Evolutionary conservation across 2,329 filamentous ascomycete genomes (phyloP).

Genomic region (Mycosphaerelloides madeirae): DNA sequence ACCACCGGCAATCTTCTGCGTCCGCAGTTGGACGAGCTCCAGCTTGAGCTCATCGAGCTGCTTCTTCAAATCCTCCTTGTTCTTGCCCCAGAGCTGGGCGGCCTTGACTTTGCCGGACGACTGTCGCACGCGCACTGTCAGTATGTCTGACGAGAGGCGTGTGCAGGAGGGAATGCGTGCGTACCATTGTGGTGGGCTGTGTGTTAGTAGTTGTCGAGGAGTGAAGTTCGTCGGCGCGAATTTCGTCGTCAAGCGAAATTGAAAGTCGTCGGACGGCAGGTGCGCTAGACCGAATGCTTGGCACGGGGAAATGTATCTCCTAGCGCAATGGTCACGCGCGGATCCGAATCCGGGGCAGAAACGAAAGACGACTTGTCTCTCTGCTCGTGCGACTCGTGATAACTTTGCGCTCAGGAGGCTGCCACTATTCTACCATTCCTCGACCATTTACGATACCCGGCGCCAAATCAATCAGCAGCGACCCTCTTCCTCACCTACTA

Average conservation of each 20-base stretch:
- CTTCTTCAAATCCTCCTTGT: constrained; percentile 96
- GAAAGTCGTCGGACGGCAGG: too few species aligned
- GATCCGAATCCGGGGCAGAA: too few species aligned
- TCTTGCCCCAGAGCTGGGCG: constrained; percentile 96
- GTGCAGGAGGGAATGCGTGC: constrained; percentile 5
- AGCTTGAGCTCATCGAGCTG: constrained; percentile 93
- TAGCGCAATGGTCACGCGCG: too few species aligned
- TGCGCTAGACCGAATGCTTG: too few species aligned
- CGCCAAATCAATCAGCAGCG: neutral
- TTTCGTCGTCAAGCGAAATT: too few species aligned
- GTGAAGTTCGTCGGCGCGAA: neutral
- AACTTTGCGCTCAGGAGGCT: neutral
- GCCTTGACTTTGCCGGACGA: constrained; percentile 81
- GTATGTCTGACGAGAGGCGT: constrained; percentile 6
- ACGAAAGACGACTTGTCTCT: too few species aligned
- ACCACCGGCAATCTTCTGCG: constrained; percentile 94
- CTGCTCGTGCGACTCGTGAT: neutral
- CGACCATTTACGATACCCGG: neutral
- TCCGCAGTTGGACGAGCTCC: constrained; percentile 92
- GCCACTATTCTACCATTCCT: neutral
- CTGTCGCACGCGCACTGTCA: constrained; percentile 34
- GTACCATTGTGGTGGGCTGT: constrained; percentile 29
- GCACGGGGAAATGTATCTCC: neutral
- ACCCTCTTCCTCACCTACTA: constrained; percentile 28
- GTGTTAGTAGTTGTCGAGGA: constrained; percentile 17